Base-by-base conservation (phyloP, 495 filamentous ascomycete genomes). In the Aspergillus diversus region DNA sequence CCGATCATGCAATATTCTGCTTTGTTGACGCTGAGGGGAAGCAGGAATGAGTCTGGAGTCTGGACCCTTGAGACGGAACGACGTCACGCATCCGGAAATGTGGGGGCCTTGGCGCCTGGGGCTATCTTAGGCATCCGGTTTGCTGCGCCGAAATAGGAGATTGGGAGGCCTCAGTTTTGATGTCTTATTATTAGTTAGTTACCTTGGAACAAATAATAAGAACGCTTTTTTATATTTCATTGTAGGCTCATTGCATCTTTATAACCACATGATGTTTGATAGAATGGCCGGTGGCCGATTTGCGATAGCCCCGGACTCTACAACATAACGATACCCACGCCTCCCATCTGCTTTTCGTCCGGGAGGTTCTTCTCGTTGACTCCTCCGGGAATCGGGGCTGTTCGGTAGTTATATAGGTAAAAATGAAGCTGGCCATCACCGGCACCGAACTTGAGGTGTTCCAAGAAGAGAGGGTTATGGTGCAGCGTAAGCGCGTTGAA, bases 331-430 rank as follows among this genome's bases (percentile, higher is more conserved):
- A 97, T 85, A 61, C 94, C 96, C 59, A 99, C 83, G 3, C 96
- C 94, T 61, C 94, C 93, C 71, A 92, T 86, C 59, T 84, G 80
- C 56, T 86, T 86, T 57, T 85, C 84, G 72, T 96, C 92, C 15
- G 90, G 76, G 57, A 83, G 77, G 69, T 95, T 95, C 65, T 83
- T 86, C 59, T 84, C 81, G 73, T 97, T 87, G 31, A 97, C 87
- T 33, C 95, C 95, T 31, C 95, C 93, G 9, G 84, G 79, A 63
- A 99, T 87, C 8, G 87, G 87, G 48, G 87, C 84, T 8, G 92
- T 89, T 37, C 91, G 87, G 81, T 97, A 99, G 78, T 98, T 99
- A 82, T 94, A 99, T 13, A 99, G 81, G 72, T 99, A 99, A 75
- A 89, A 99, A 71, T 98, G 92, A 60, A 99, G 80, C 71, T 93